A percentile compares a stretch with the other conserved stretches of the same genome.
Conservation (phyloP, 768 basidiomycete genomes). For the Auriculariales sp. region DNA sequence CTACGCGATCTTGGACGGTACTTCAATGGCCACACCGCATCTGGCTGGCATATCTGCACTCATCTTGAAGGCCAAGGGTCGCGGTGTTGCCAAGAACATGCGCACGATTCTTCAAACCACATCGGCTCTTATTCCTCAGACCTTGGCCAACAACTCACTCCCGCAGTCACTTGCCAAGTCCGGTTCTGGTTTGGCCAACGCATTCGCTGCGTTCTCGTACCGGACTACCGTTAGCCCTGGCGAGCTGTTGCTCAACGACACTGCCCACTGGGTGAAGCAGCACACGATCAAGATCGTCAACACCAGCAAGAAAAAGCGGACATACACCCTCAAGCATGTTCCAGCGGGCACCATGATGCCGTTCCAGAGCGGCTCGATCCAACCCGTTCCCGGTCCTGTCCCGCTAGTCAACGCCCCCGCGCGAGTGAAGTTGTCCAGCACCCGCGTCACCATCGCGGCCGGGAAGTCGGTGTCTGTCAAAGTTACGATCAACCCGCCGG, state of each 20-base stretch:
- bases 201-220: constrained; percentile 15
- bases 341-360: neutral
- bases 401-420: constrained; percentile 30
- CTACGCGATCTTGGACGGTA: constrained; percentile 6
- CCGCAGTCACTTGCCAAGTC: neutral
- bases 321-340: constrained; percentile 3
- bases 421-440: constrained; percentile 29
- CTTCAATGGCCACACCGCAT: constrained; percentile 10
- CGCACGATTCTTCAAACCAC: constrained; percentile 5
- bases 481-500: constrained; percentile 32
- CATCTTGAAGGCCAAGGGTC: constrained; percentile 4
- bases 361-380: neutral
- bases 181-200: constrained; percentile 4
- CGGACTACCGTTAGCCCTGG: constrained; percentile 15
- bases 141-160: neutral
- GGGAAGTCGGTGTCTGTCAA: constrained; percentile 26
- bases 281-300: constrained; percentile 1
- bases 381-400: constrained; percentile 20
- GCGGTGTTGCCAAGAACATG: neutral
- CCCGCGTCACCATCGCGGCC: constrained; percentile 27
- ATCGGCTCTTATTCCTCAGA: neutral
- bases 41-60: constrained; percentile 3
- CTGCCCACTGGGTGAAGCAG: neutral
- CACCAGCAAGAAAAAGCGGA: constrained; percentile 3
- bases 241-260: constrained; percentile 21